phyloP scores from a whole-genome alignment of 2,329 filamentous ascomycete genomes.

The Penicillium sp. region DNA sequence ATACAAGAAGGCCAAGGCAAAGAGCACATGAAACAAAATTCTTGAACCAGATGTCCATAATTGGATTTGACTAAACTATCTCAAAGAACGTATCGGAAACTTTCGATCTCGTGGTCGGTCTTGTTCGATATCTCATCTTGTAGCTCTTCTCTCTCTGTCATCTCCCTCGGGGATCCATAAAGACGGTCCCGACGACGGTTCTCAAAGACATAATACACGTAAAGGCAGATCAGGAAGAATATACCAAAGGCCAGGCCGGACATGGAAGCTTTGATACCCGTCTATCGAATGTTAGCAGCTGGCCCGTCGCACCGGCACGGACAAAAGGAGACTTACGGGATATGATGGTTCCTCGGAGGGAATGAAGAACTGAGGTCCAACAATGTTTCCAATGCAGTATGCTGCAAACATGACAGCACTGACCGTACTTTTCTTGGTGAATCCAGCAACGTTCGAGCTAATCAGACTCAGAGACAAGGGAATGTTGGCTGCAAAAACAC shows the following conservation, averaged over 20 bases:
- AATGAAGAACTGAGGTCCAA: constrained; percentile 37
- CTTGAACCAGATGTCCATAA: background rate
- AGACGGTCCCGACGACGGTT: constrained; percentile 32
- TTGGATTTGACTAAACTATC: background rate
- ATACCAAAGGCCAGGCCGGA: constrained; percentile 31
- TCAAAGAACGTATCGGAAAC: constrained; percentile 37
- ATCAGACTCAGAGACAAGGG: constrained; percentile 37
- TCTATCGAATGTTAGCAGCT: constrained; percentile 21
- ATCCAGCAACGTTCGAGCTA: constrained; percentile 38
- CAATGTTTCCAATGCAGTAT: constrained; percentile 37
- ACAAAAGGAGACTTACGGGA: constrained; percentile 21
- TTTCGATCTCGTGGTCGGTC: constrained; percentile 38
- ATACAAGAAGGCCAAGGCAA: constrained; percentile 24
- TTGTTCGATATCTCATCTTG: constrained; percentile 35
- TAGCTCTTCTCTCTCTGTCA: constrained; percentile 29
- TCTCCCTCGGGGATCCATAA: constrained; percentile 26
- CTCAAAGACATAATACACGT: constrained; percentile 32
- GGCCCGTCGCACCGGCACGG: background rate
- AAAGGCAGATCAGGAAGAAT: constrained; percentile 32
- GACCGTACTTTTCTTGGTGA: constrained; percentile 38
- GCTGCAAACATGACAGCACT: constrained; percentile 53
- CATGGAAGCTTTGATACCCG: constrained; percentile 35
- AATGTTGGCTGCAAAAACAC: constrained; percentile 39
- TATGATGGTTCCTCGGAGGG: constrained; percentile 34
- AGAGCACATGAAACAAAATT: constrained; percentile 12